phyloP scores from a whole-genome alignment of 768 basidiomycete species.

The Sarcomyxa edulis region DNA sequence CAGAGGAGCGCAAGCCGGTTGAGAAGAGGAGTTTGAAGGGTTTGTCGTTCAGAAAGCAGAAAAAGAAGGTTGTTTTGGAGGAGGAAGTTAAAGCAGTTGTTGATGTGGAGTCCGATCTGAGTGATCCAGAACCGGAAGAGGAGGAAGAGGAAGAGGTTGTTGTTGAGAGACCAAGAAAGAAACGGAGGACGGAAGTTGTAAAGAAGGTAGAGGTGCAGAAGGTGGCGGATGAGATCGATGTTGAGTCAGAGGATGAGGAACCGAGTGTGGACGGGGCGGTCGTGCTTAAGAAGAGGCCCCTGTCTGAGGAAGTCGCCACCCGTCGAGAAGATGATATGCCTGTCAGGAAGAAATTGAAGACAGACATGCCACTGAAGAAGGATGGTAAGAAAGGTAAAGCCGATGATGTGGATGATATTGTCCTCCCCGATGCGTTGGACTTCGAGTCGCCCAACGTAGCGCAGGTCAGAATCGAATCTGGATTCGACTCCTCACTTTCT shows the following conservation, averaged over 20 bases:
- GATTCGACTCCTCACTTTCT: conserved; percentile 38
- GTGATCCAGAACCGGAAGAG: conserved; percentile 22
- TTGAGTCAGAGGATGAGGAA: conserved; percentile 63
- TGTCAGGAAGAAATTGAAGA: conserved; percentile 39
- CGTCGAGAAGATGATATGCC: conserved; percentile 37
- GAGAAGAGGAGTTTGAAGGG: conserved; percentile 41
- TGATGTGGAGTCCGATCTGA: conserved; percentile 31
- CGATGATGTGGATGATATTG: conserved; percentile 38
- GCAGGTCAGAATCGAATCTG: conserved; percentile 42
- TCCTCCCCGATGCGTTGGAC: conserved; percentile 43
- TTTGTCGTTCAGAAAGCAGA: conserved; percentile 44
- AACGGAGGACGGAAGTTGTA: conserved; percentile 43
- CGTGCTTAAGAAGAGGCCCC: conserved; percentile 43
- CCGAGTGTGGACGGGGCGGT: conserved; percentile 22
- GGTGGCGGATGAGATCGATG: conserved; percentile 35
- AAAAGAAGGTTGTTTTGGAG: conserved; percentile 35
- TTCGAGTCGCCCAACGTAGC: conserved; percentile 46
- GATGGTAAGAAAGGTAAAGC: conserved; percentile 27
- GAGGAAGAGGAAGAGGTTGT: conserved; percentile 32
- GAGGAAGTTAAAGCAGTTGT: conserved; percentile 30
- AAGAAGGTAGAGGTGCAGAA: conserved; percentile 29
- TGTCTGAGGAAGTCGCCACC: conserved; percentile 34
- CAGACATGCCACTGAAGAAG: conserved; percentile 28
- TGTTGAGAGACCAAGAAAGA: conserved; percentile 51
- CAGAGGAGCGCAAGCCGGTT: conserved; percentile 15